phyloP scores from a whole-genome alignment of 179 eudicot species.

The Silene vulgaris region DNA sequence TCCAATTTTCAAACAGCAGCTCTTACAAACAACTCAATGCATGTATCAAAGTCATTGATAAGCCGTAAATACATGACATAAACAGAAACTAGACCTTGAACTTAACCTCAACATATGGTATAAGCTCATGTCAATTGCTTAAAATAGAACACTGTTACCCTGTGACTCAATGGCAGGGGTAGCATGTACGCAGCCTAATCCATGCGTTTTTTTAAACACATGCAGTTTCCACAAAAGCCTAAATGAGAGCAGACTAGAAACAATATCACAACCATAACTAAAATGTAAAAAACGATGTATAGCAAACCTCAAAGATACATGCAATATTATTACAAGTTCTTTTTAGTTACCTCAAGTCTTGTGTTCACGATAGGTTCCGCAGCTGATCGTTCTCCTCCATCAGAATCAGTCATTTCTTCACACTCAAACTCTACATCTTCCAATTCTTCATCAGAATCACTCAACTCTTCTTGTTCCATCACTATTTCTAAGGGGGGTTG shows the following conservation, averaged over 20 bases:
- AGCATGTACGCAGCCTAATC: no score
- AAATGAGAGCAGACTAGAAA: neutral
- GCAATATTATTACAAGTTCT: neutral
- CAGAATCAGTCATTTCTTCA: slow-evolving; percentile 94
- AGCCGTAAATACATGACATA: neutral
- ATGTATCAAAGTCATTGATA: neutral
- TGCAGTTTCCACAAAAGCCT: neutral
- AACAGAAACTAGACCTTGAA: neutral
- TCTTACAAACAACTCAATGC: neutral
- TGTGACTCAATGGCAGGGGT: no score
- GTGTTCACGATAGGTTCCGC: slow-evolving; percentile 35
- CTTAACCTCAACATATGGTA: neutral
- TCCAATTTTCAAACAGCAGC: neutral
- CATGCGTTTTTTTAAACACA: no score
- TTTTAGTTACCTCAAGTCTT: slow-evolving; percentile 48
- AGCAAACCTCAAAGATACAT: slow-evolving; percentile 11
- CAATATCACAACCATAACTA: neutral
- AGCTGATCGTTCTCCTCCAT: slow-evolving; percentile 64
- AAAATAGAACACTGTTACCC: no score
- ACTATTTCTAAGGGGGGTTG: slow-evolving; percentile 65
- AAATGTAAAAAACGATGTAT: neutral
- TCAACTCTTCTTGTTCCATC: slow-evolving; percentile 97
- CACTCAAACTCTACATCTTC: slow-evolving; percentile 89
- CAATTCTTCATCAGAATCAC: slow-evolving; percentile 94
- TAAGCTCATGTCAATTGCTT: neutral